These are phyloP conservation scores for Cystobasidium onofrii DNA, from an alignment of 768 basidiomycete genomes.

Conservation along the genomic window DNA sequence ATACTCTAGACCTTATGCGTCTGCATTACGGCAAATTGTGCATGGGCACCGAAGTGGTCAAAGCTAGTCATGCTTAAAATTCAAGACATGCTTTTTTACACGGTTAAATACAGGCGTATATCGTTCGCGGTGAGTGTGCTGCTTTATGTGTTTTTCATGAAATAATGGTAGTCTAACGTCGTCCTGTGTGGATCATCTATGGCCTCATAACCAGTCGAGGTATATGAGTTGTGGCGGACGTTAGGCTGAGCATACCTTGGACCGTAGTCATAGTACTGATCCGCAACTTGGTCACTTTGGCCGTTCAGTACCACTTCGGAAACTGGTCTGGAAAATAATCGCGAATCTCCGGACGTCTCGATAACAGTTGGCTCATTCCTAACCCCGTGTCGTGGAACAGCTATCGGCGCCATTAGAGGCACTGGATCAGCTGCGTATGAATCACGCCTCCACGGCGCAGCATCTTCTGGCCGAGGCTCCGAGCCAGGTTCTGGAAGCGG, in stretches of 20 bases:
- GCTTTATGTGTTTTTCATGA: no score
- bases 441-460: neutral
- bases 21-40: neutral
- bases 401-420: neutral
- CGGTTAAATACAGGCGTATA: neutral
- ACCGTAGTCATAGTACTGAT: neutral
- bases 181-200: neutral
- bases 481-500: constrained; percentile 5
- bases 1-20: neutral
- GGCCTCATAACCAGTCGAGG: constrained; percentile 10
- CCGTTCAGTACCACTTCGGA: constrained; percentile 2
- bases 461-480: neutral
- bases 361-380: neutral
- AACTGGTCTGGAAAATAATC: neutral
- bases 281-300: neutral
- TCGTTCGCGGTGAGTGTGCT: no score
- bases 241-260: neutral
- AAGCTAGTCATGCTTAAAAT: no score
- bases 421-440: neutral
- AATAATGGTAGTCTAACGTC: neutral
- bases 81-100: no score
- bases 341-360: neutral
- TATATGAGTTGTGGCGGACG: constrained; percentile 25
- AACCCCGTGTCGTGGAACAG: neutral
- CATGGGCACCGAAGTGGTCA: neutral